phyloP scores from a whole-genome alignment of 1,284 basidiomycete species.

The Thecaphora frezii region DNA sequence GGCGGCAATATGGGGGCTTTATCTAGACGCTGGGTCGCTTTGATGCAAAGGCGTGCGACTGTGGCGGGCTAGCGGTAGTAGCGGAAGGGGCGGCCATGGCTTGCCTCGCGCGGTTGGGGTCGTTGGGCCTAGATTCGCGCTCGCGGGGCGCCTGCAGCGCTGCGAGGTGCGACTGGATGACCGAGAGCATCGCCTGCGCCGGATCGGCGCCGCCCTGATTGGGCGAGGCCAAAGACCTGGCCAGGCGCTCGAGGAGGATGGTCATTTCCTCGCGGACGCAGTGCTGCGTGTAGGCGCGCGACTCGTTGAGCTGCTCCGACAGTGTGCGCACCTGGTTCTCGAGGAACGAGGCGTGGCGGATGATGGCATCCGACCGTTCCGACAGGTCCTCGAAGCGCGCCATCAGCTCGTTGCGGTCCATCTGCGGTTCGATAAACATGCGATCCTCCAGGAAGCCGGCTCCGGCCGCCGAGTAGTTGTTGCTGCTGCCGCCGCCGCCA shows the following conservation, averaged over 20 bases:
- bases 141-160: background rate
- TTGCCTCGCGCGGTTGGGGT: no score
- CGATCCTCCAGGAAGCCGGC: constrained; percentile 6
- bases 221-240: constrained; percentile 14
- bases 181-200: constrained; percentile 13
- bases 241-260: constrained; percentile 25
- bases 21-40: background rate
- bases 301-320: constrained; percentile 37
- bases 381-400: constrained; percentile 45
- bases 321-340: constrained; percentile 44
- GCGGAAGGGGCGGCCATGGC: no score
- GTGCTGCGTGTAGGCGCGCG: constrained; percentile 15
- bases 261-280: constrained; percentile 26
- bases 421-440: constrained; percentile 3
- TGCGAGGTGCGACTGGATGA: constrained; percentile 13
- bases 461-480: constrained; percentile 1
- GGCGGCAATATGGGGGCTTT: no score
- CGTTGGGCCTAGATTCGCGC: no score
- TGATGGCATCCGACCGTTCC: constrained; percentile 53
- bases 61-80: no score
- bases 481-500: background rate
- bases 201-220: constrained; percentile 14
- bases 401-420: constrained; percentile 23
- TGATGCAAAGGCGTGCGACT: background rate
- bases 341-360: constrained; percentile 51